phyloP scores from a whole-genome alignment of 2,329 filamentous ascomycete genomes.

The Aspergillus spinulosporus region DNA sequence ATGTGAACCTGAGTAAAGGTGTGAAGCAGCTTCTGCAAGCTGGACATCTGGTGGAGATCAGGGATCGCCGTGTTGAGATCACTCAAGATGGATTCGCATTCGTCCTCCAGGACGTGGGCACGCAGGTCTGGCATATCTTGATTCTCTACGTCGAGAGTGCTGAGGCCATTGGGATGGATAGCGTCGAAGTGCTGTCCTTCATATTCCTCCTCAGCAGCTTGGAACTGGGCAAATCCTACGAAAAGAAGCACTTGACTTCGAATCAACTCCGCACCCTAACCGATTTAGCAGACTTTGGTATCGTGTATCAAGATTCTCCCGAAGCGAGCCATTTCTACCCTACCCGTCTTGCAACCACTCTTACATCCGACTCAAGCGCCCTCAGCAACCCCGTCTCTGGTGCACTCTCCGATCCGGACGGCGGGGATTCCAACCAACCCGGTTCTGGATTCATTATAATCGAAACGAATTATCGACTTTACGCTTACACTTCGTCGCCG shows the following conservation, averaged over 20 bases:
- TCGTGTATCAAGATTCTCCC: slow-evolving; percentile 67
- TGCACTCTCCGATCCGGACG: slow-evolving; percentile 51
- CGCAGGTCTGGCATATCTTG: slow-evolving; percentile 93
- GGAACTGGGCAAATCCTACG: slow-evolving; percentile 88
- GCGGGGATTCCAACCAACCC: slow-evolving; percentile 32
- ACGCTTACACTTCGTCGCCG: slow-evolving; percentile 92
- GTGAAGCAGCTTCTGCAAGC: slow-evolving; percentile 82
- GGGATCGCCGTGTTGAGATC: slow-evolving; percentile 64
- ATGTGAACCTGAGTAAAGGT: slow-evolving; percentile 63
- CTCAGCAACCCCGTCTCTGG: slow-evolving; percentile 71
- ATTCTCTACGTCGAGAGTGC: slow-evolving; percentile 90
- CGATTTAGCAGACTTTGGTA: slow-evolving; percentile 85
- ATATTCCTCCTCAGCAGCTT: slow-evolving; percentile 93
- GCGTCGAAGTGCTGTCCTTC: slow-evolving; percentile 92
- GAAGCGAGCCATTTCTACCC: slow-evolving; percentile 69
- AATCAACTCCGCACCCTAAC: slow-evolving; percentile 87
- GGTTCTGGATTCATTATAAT: slow-evolving; percentile 80
- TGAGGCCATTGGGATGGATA: slow-evolving; percentile 73
- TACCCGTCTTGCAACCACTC: slow-evolving; percentile 87
- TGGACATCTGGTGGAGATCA: slow-evolving; percentile 73
- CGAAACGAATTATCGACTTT: slow-evolving; percentile 96
- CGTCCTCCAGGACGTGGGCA: slow-evolving; percentile 89
- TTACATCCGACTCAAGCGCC: slow-evolving; percentile 74
- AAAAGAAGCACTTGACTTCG: slow-evolving; percentile 76
- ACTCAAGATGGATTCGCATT: slow-evolving; percentile 95